Conservation (phyloP, 805 yeast genomes). For the Candida sithepensis region DNA sequence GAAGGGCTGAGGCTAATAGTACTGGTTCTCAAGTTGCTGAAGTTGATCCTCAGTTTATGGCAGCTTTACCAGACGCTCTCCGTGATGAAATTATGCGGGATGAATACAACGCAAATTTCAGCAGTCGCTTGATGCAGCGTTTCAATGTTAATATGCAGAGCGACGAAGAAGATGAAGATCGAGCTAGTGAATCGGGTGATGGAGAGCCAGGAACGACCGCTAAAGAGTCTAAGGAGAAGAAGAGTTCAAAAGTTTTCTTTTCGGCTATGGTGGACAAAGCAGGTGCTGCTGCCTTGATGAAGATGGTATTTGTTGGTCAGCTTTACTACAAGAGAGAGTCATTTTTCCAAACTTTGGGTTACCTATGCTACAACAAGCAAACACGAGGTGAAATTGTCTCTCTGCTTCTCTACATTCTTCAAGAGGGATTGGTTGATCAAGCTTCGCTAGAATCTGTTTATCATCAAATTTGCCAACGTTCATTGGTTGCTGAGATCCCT, state of each 20-base stretch:
- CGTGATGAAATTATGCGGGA: constrained; percentile 26
- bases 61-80: constrained; percentile 63
- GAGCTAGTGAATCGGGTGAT: constrained; percentile 16
- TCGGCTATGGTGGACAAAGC: constrained; percentile 70
- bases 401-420: constrained; percentile 60
- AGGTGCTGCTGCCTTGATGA: constrained; percentile 70
- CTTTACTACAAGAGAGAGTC: constrained; percentile 57
- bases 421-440: constrained; percentile 69
- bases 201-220: constrained; percentile 19
- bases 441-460: constrained; percentile 60
- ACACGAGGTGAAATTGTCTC: constrained; percentile 73
- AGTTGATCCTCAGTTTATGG: constrained; percentile 74
- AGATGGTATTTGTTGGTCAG: constrained; percentile 72
- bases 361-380: constrained; percentile 71
- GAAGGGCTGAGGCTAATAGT: constrained; percentile 52
- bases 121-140: constrained; percentile 16
- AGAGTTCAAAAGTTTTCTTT: constrained; percentile 38
- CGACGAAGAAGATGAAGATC: constrained; percentile 20
- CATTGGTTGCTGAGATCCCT: constrained; percentile 23
- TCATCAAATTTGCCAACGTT: constrained; percentile 49
- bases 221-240: constrained; percentile 22
- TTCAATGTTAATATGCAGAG: constrained; percentile 8
- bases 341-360: constrained; percentile 61
- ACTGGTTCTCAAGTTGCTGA: constrained; percentile 51
- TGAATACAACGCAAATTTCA: constrained; percentile 22